Evolutionary conservation across 805 yeast species (phyloP).

Genomic region (Starmerella stigmatis): DNA sequence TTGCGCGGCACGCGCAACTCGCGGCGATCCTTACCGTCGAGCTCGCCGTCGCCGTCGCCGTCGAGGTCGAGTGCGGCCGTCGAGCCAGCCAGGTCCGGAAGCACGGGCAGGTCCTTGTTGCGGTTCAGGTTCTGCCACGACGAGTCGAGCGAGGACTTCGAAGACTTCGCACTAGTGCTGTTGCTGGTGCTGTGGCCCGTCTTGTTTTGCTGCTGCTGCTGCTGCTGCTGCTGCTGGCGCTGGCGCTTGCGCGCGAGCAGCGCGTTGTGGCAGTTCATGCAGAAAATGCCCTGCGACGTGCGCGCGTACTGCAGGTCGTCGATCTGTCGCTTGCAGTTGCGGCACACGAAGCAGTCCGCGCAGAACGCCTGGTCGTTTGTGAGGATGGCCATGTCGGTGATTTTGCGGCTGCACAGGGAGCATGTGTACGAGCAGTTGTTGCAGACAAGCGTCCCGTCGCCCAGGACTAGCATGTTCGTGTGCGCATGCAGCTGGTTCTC

Average conservation of each 20-base stretch:
- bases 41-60: neutral
- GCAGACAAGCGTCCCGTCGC: constrained; percentile 86
- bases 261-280: constrained; percentile 85
- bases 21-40: neutral
- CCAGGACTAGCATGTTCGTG: constrained; percentile 80
- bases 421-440: constrained; percentile 88
- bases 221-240: constrained; percentile 41
- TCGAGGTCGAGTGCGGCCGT: neutral
- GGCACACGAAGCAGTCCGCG: constrained; percentile 77
- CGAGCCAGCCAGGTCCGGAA: neutral
- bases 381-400: constrained; percentile 84
- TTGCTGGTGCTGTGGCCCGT: neutral
- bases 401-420: constrained; percentile 70
- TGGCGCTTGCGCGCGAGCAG: constrained; percentile 64
- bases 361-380: constrained; percentile 96
- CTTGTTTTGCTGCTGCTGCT: neutral
- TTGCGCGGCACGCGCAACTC: constrained; percentile 17
- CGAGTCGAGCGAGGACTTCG: constrained; percentile 3
- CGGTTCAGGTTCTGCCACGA: neutral
- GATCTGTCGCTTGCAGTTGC: constrained; percentile 74
- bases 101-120: constrained; percentile 1
- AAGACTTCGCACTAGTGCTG: neutral
- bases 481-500: constrained; percentile 67
- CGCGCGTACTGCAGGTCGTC: constrained; percentile 86
- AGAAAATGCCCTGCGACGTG: constrained; percentile 83